Evolutionary conservation across 1,139 yeast species (phyloP).

Genomic region (Pichia sp.): DNA sequence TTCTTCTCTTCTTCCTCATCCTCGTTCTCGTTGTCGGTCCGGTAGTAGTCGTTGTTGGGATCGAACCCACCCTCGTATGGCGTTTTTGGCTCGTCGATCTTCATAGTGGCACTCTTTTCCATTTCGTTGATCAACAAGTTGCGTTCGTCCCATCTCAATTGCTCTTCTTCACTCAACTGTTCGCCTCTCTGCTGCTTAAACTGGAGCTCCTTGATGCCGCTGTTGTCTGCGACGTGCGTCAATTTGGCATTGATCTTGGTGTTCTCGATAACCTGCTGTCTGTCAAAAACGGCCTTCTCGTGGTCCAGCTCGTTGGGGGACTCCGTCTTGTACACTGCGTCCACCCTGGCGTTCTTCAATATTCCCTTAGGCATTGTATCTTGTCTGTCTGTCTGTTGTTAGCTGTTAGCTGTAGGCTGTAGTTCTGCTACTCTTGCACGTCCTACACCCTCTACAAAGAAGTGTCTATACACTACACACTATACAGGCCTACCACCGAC

Average conservation of each 20-base stretch:
- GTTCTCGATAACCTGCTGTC: constrained; percentile 45
- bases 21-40: constrained; percentile 66
- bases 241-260: constrained; percentile 42
- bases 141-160: constrained; percentile 72
- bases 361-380: constrained; percentile 28
- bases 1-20: constrained; percentile 26
- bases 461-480: too few species aligned
- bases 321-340: constrained; percentile 28
- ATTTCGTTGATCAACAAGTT: constrained; percentile 65
- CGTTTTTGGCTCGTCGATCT: constrained; percentile 95
- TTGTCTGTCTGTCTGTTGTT: too few species aligned
- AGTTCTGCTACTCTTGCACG: too few species aligned
- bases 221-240: constrained; percentile 15
- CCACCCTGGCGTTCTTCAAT: constrained; percentile 36
- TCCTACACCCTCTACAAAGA: too few species aligned
- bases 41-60: constrained; percentile 80
- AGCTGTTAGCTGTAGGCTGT: too few species aligned
- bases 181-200: constrained; percentile 7
- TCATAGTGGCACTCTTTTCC: constrained; percentile 72
- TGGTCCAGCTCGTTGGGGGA: constrained; percentile 16
- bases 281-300: constrained; percentile 32
- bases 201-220: constrained; percentile 22
- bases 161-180: constrained; percentile 32
- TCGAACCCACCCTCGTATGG: constrained; percentile 95
- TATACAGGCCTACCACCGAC: neutral